A percentile compares a stretch with the other conserved stretches of the same genome.
Evolutionary conservation across 441 rosid genomes (phyloP).

Genomic region (Gossypium gossypioides): DNA sequence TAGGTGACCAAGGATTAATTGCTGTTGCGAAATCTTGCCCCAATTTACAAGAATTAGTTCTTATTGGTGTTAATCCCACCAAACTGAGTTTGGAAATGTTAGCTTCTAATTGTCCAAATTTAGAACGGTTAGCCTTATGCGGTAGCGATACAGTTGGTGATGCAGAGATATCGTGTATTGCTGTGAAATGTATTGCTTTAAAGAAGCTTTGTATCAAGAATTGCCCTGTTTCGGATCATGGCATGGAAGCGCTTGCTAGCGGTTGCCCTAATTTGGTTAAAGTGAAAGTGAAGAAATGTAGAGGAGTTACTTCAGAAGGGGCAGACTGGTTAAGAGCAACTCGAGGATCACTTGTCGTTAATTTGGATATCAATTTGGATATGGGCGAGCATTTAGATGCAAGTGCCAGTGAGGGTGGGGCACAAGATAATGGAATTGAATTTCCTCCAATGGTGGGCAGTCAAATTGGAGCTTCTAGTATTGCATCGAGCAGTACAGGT

Average conservation of each 20-base stretch:
- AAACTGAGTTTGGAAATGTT: slow-evolving; percentile 43
- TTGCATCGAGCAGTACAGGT: slow-evolving; percentile 33
- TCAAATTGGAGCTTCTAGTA: slow-evolving; percentile 24
- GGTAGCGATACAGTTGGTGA: slow-evolving; percentile 72
- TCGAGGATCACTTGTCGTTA: slow-evolving; percentile 45
- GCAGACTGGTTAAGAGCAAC: slow-evolving; percentile 46
- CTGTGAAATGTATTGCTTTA: slow-evolving; percentile 52
- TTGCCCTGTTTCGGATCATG: slow-evolving; percentile 51
- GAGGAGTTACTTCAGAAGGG: slow-evolving; percentile 48
- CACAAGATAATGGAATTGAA: slow-evolving; percentile 42
- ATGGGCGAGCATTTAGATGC: slow-evolving; percentile 38
- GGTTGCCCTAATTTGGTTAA: slow-evolving; percentile 75
- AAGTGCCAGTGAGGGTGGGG: slow-evolving; percentile 42
- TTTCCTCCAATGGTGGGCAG: slow-evolving; percentile 21
- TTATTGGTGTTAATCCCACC: slow-evolving; percentile 67
- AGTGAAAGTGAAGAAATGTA: slow-evolving; percentile 74
- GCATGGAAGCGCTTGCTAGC: slow-evolving; percentile 57
- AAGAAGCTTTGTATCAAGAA: slow-evolving; percentile 71
- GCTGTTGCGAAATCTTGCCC: slow-evolving; percentile 50
- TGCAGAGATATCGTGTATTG: slow-evolving; percentile 50
- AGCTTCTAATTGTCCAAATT: slow-evolving; percentile 51
- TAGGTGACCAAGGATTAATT: slow-evolving; percentile 56
- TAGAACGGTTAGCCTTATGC: slow-evolving; percentile 65
- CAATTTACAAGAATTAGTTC: slow-evolving; percentile 62
- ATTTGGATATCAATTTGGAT: slow-evolving; percentile 32